A percentile compares a stretch with the other conserved stretches of the same genome.
phyloP scores from a whole-genome alignment of 306 rosid genomes.

The Vigna hirtella region DNA sequence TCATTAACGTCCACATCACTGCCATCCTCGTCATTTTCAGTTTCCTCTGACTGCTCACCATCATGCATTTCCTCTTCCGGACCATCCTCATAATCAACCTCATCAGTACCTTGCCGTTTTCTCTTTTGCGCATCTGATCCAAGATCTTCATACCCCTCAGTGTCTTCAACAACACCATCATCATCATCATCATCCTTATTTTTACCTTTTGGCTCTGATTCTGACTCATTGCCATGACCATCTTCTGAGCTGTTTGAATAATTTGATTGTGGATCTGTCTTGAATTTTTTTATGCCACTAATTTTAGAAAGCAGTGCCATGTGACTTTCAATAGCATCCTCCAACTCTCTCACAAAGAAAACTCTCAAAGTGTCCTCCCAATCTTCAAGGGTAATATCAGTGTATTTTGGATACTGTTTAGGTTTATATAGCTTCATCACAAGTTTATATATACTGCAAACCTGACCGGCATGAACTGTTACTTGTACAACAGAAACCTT shows the following conservation, averaged over 20 bases:
- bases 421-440: slow-evolving; percentile 69
- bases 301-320: slow-evolving; percentile 66
- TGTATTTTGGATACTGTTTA: slow-evolving; percentile 63
- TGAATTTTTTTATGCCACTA: slow-evolving; percentile 68
- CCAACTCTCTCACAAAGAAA: slow-evolving; percentile 73
- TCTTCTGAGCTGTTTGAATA: slow-evolving; percentile 53
- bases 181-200: slow-evolving; percentile 43
- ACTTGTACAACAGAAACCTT: slow-evolving; percentile 70
- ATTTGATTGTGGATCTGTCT: slow-evolving; percentile 40
- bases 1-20: slow-evolving; percentile 52
- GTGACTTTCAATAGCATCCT: slow-evolving; percentile 76
- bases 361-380: slow-evolving; percentile 70
- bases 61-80: slow-evolving; percentile 61
- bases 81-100: slow-evolving; percentile 90
- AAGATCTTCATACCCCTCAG: slow-evolving; percentile 74
- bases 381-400: slow-evolving; percentile 57
- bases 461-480: slow-evolving; percentile 42
- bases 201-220: slow-evolving; percentile 47
- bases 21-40: slow-evolving; percentile 52
- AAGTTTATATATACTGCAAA: slow-evolving; percentile 82
- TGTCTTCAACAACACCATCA: slow-evolving; percentile 51
- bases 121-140: slow-evolving; percentile 76
- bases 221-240: slow-evolving; percentile 44
- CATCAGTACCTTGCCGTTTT: slow-evolving; percentile 74
- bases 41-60: slow-evolving; percentile 55